These are phyloP conservation scores for Carex littledalei DNA, from an alignment of 176 grass and related monocot genomes.

Conservation along the genomic window DNA sequence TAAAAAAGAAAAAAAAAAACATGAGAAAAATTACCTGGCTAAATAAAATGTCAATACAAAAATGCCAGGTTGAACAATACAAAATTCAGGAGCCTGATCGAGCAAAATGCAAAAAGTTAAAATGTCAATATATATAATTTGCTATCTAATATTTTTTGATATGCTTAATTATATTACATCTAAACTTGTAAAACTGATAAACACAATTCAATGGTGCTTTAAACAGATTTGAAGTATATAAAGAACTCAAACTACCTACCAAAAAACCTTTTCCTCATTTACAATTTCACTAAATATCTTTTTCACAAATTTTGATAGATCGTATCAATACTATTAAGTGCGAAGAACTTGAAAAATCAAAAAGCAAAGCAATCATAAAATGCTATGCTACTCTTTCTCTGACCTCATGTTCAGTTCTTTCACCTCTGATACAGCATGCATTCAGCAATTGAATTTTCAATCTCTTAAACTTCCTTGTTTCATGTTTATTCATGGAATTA, in stretches of 20 bases:
- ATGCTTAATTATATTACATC: not conserved
- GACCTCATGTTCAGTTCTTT: not conserved
- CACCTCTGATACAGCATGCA: slow-evolving; percentile 10
- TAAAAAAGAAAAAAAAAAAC: not conserved
- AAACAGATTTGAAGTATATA: not conserved
- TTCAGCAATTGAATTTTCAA: slow-evolving; percentile 10
- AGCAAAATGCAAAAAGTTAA: not conserved
- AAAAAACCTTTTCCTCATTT: not conserved
- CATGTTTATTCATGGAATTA: not conserved
- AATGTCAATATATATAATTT: not conserved
- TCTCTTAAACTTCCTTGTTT: not conserved
- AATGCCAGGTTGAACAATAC: not conserved
- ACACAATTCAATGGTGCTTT: not conserved
- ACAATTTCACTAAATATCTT: slow-evolving; percentile 8
- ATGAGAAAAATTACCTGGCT: not conserved
- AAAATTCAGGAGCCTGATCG: not conserved
- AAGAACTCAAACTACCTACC: not conserved
- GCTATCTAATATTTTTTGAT: not conserved
- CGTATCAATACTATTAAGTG: not conserved
- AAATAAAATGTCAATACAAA: not conserved
- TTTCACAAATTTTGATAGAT: not conserved
- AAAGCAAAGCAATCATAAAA: not conserved
- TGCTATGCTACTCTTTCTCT: slow-evolving; percentile 1
- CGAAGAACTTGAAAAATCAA: not conserved
- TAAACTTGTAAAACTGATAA: not conserved